These are phyloP conservation scores for Austroboletus novae-zelandiae DNA, from an alignment of 1,284 basidiomycete species.

Conservation along the genomic window DNA sequence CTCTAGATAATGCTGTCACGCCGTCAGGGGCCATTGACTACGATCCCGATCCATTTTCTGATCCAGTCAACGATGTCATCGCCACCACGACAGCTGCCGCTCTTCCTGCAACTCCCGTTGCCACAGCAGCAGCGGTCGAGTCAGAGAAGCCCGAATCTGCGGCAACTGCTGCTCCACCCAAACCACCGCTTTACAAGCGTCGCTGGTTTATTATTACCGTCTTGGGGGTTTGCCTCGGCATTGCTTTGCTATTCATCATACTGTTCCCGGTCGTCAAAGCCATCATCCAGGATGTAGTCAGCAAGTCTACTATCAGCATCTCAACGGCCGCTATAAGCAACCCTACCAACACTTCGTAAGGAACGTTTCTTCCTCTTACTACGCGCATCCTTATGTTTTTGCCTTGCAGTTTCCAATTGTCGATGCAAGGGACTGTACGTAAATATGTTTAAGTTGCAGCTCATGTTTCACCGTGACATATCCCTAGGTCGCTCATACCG, in stretches of 20 bases:
- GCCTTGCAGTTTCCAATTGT: conserved; percentile 44
- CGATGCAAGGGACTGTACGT: conserved; percentile 45
- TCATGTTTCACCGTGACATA: not conserved
- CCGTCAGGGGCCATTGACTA: conserved; percentile 37
- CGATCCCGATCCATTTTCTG: conserved; percentile 8
- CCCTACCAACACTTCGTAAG: conserved; percentile 55
- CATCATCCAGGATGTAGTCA: conserved; percentile 61
- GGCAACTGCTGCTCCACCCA: conserved; percentile 2
- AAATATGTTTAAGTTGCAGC: not conserved
- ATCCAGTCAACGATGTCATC: conserved; percentile 4
- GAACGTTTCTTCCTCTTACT: conserved; percentile 2
- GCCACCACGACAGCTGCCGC: conserved; percentile 23
- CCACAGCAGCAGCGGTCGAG: conserved; percentile 14
- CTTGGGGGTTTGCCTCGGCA: conserved; percentile 44
- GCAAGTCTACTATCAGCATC: conserved; percentile 51
- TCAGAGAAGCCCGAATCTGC: conserved; percentile 29
- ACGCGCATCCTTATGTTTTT: not conserved
- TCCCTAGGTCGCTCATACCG: conserved; percentile 56
- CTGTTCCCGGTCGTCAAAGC: conserved; percentile 64
- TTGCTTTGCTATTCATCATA: conserved; percentile 61
- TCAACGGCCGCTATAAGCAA: conserved; percentile 47
- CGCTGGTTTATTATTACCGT: conserved; percentile 47
- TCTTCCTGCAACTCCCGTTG: not conserved
- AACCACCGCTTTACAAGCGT: conserved; percentile 36
- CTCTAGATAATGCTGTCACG: conserved; percentile 37